These are phyloP conservation scores for Colletotrichum sp. DNA, from an alignment of 2,329 filamentous ascomycete species.

Conservation along the genomic window DNA sequence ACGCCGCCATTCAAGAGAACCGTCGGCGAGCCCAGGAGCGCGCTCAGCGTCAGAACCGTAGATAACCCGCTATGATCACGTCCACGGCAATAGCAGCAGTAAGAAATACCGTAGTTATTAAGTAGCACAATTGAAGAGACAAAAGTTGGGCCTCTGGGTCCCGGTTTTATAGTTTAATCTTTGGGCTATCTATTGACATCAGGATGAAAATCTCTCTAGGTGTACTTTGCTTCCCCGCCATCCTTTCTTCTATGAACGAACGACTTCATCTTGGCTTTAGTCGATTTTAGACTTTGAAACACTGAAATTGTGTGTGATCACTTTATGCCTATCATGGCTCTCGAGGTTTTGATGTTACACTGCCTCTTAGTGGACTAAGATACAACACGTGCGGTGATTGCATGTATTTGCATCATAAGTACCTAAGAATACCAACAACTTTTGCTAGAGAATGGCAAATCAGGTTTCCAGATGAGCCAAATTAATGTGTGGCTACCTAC, in stretches of 20 bases:
- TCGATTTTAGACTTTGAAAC: background rate
- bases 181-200: background rate
- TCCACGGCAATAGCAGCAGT: background rate
- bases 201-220: background rate
- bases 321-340: background rate
- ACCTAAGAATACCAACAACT: background rate
- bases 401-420: background rate
- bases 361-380: background rate
- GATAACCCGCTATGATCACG: background rate
- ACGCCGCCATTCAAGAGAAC: background rate
- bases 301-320: background rate
- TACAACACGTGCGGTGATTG: background rate
- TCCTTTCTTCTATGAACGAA: background rate
- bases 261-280: background rate
- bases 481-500: background rate
- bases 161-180: background rate
- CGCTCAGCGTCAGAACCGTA: background rate
- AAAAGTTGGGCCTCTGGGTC: rapidly evolving
- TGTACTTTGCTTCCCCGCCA: background rate
- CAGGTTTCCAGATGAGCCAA: background rate
- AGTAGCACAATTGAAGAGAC: background rate
- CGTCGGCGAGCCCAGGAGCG: background rate
- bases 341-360: background rate
- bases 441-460: background rate
- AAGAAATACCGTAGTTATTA: background rate